A percentile compares a stretch with the other conserved stretches of the same genome.
Conservation (phyloP, 2,329 filamentous ascomycete genomes). For the Pseudofabraea citricarpa region DNA sequence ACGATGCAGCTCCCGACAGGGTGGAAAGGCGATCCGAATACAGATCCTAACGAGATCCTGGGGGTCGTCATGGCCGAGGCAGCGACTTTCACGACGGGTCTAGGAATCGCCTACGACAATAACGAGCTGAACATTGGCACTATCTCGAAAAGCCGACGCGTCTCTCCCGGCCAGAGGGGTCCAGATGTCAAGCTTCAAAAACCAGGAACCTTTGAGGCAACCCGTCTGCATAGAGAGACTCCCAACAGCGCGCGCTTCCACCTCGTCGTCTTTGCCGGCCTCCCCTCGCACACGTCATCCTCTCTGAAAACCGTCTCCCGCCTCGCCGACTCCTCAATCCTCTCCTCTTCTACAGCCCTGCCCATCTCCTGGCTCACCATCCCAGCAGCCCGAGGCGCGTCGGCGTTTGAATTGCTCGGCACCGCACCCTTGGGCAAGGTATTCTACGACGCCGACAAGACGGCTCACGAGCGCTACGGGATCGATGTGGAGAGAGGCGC, state of each 20-base stretch:
- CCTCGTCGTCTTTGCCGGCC: constrained; percentile 36
- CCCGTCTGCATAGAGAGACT: constrained; percentile 38
- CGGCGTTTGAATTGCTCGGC: constrained; percentile 40
- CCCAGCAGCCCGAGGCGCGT: constrained; percentile 30
- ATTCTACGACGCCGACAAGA: constrained; percentile 48
- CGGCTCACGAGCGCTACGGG: constrained; percentile 38
- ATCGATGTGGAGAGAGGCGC: constrained; percentile 35
- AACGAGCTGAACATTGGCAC: constrained; percentile 40
- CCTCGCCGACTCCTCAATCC: constrained; percentile 15
- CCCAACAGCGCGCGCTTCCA: constrained; percentile 38
- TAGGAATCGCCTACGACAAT: constrained; percentile 49
- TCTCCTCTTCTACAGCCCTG: constrained; percentile 31
- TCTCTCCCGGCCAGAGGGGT: constrained; percentile 37
- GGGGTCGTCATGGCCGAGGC: constrained; percentile 53
- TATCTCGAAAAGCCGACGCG: constrained; percentile 13
- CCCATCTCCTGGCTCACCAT: constrained; percentile 45
- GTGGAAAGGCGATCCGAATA: constrained; percentile 35
- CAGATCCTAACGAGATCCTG: constrained; percentile 41
- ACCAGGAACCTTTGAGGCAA: constrained; percentile 38
- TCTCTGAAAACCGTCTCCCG: constrained; percentile 15
- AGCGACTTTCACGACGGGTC: constrained; percentile 55
- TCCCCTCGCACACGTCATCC: constrained; percentile 20
- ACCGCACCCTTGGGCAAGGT: constrained; percentile 44
- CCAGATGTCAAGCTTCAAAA: constrained; percentile 41
- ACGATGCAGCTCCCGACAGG: constrained; percentile 34